Percentiles rank a stretch among this genome's conserved stretches.
Conservation (phyloP, 306 rosid species). For the Elaeagnus macrophylla region DNA sequence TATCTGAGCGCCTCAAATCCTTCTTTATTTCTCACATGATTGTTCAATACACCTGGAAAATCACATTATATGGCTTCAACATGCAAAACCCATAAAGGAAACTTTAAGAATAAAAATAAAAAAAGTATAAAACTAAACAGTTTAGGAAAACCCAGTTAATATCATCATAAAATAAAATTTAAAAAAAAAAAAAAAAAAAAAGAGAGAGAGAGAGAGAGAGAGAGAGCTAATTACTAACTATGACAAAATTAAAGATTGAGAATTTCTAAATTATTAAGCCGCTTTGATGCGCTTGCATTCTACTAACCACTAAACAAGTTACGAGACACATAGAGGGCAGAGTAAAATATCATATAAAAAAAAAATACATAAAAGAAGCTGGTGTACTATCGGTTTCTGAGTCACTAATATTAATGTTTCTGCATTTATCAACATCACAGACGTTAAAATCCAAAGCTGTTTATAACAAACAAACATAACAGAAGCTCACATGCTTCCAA, state of each 20-base stretch:
- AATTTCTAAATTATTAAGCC: too few relatives aligned
- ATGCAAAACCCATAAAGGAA: conserved; percentile 2
- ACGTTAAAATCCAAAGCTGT: conserved; percentile 18
- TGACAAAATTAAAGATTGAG: too few relatives aligned
- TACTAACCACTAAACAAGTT: background rate
- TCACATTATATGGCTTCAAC: conserved; percentile 34
- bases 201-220: too few relatives aligned
- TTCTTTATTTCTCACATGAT: conserved; percentile 62
- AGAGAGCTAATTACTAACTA: too few relatives aligned
- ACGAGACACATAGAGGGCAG: background rate
- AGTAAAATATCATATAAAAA: background rate
- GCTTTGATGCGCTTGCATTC: background rate
- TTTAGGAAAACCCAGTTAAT: background rate
- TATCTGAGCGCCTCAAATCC: conserved; percentile 50
- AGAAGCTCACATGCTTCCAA: conserved; percentile 6
- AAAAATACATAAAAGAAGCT: background rate
- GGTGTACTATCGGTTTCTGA: conserved; percentile 9
- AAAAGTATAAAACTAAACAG: too few relatives aligned
- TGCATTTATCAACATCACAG: background rate
- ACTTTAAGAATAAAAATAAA: too few relatives aligned
- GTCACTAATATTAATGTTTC: conserved; percentile 14
- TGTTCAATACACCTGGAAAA: conserved; percentile 58
- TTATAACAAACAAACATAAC: conserved; percentile 22
- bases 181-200: too few relatives aligned
- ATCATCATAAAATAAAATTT: background rate